phyloP scores from a whole-genome alignment of 2,329 filamentous ascomycete species.

The Colletotrichum falcatum region DNA sequence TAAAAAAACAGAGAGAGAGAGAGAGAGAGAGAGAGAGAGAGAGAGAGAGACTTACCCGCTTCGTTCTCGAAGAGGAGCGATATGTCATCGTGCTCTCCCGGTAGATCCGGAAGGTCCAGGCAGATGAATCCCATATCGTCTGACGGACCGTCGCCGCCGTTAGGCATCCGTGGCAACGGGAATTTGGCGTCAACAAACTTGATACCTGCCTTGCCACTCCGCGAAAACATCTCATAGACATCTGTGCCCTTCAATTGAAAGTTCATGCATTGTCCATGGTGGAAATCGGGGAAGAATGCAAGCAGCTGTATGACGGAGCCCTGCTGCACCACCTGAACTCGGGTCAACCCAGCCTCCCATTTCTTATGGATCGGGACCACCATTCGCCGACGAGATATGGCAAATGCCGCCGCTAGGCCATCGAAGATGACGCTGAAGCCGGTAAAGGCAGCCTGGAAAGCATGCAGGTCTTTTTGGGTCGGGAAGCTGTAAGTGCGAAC shows the following conservation, averaged over 20 bases:
- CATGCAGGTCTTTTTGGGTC: slow-evolving; percentile 77
- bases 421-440: slow-evolving; percentile 83
- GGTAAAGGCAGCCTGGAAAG: slow-evolving; percentile 82
- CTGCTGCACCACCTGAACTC: slow-evolving; percentile 83
- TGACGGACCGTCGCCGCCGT: slow-evolving; percentile 62
- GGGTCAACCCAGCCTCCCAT: slow-evolving; percentile 85
- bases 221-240: slow-evolving; percentile 77
- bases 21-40: no score
- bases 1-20: no score
- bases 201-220: slow-evolving; percentile 76
- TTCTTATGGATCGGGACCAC: slow-evolving; percentile 95
- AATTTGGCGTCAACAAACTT: slow-evolving; percentile 93
- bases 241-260: slow-evolving; percentile 89
- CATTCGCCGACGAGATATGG: slow-evolving; percentile 86
- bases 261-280: slow-evolving; percentile 88
- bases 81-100: slow-evolving; percentile 93
- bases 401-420: slow-evolving; percentile 77
- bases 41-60: slow-evolving; percentile 78
- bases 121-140: slow-evolving; percentile 82
- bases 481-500: slow-evolving; percentile 79
- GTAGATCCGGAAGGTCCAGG: slow-evolving; percentile 88
- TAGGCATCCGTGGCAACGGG: slow-evolving; percentile 75
- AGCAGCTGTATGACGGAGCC: slow-evolving; percentile 82
- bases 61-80: slow-evolving; percentile 85
- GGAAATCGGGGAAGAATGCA: slow-evolving; percentile 90